Conservation (phyloP, 371 early-diverging fungal genomes). For the Mucor irregularis region DNA sequence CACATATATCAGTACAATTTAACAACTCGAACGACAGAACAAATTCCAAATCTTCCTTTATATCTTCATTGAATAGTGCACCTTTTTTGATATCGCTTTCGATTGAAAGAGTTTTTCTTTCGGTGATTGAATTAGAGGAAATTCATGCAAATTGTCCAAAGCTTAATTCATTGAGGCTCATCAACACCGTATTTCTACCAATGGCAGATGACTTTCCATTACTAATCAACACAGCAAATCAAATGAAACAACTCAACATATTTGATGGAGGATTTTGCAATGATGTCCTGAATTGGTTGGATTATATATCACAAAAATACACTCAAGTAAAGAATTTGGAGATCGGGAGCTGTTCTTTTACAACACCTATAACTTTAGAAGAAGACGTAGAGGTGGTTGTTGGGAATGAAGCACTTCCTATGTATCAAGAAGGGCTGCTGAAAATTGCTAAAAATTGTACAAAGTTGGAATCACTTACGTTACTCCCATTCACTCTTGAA, state of each 20-base stretch:
- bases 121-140: neutral
- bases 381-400: too few species aligned
- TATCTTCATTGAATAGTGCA: neutral
- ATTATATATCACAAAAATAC: constrained; percentile 2
- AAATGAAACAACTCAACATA: neutral
- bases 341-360: neutral
- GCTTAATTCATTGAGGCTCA: neutral
- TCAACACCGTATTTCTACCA: neutral
- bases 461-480: neutral
- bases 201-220: neutral
- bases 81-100: neutral
- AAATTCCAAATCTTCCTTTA: neutral
- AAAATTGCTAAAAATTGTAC: neutral
- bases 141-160: neutral
- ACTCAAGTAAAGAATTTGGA: neutral
- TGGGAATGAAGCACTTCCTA: neutral
- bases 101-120: neutral
- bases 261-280: neutral
- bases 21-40: constrained; percentile 11
- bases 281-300: neutral
- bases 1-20: constrained; percentile 5
- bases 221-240: neutral
- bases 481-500: neutral
- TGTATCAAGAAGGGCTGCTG: neutral
- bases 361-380: too few species aligned